Percentiles rank a stretch among this genome's conserved stretches.
These are phyloP conservation scores for Corymbia citriodora DNA, from an alignment of 441 rosid species.

Conservation along the genomic window DNA sequence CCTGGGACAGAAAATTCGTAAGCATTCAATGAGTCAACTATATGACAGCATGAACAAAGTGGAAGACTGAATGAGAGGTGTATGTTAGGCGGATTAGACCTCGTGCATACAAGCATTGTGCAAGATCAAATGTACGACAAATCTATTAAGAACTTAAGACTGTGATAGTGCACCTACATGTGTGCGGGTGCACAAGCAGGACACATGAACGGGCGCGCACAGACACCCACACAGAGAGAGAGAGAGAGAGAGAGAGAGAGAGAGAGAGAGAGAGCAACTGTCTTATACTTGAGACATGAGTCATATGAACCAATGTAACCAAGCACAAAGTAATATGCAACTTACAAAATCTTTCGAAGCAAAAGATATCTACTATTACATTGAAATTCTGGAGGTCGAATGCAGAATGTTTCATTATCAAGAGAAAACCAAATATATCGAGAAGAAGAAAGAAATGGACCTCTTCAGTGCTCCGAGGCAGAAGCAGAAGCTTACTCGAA, in stretches of 20 bases:
- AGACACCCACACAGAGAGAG: neutral
- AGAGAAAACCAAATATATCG: neutral
- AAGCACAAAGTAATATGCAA: neutral
- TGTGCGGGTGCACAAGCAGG: neutral
- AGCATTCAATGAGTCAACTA: neutral
- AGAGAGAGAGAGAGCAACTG: neutral
- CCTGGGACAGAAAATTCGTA: constrained; percentile 27
- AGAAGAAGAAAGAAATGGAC: constrained; percentile 21
- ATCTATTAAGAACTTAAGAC: neutral
- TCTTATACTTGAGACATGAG: neutral
- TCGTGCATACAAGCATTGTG: neutral
- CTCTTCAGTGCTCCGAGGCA: constrained; percentile 67
- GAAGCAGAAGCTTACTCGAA: constrained; percentile 76
- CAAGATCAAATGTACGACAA: neutral
- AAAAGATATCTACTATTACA: neutral
- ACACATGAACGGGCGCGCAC: neutral
- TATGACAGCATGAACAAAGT: neutral
- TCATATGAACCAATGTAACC: neutral
- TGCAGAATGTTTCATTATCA: neutral
- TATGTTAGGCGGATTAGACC: neutral
- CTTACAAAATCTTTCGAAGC: neutral
- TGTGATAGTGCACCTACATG: neutral
- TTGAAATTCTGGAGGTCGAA: neutral
- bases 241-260: neutral
- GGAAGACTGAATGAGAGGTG: neutral